Evolutionary conservation across 2,329 filamentous ascomycete species (phyloP), one percentile per base, ranked within the genome.

Genomic region (Sphaerostilbella broomeana): DNA sequence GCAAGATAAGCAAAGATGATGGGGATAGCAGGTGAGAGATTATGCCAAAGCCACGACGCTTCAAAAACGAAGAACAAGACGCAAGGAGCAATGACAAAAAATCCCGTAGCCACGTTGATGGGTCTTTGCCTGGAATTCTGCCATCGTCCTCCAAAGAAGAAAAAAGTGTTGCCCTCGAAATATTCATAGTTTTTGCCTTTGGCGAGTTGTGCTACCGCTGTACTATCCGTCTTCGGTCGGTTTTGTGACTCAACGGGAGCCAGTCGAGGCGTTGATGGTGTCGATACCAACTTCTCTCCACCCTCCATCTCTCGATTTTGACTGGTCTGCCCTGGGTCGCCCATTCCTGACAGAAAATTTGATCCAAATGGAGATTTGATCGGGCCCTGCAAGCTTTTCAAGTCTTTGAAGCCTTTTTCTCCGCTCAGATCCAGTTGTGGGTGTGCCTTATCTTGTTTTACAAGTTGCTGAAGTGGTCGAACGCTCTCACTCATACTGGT

Each of bases 1-100:
- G 87, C 87, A n/a, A 95, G 56, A 58, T 98, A 98, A 38, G 79
- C 89, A 65, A 94, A 97, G 29, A 86, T 63, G 51, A 97, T 78
- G 37, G 92, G 92, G 52, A 97, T 78, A 38, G 87, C 88, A 21
- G 89, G 89, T 25, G 86, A 94, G 48, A 94, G 73, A 53, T 94
- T 73, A 51, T 80, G 70, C 88, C 88, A 95, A 38, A 94, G 60
- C 77, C 84, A 95, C 16, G 85, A 78, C 9, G 84, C 88, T 46
- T 85, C 92, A 54, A 82, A 94, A 15, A 69, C 77, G 62, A 94
- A 90, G 69, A 95, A 98, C 28, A 98, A 72, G 12, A 76, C 72
- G 26, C 79, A 76, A 2, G 92, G 92, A 12, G 94, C 57, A 26
- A 92, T 61, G n/a, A 94, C 76, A 20, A 95, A 67, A 35, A 87